Conservation (phyloP, 208 protist species). For the Zelonia costaricensis region DNA sequence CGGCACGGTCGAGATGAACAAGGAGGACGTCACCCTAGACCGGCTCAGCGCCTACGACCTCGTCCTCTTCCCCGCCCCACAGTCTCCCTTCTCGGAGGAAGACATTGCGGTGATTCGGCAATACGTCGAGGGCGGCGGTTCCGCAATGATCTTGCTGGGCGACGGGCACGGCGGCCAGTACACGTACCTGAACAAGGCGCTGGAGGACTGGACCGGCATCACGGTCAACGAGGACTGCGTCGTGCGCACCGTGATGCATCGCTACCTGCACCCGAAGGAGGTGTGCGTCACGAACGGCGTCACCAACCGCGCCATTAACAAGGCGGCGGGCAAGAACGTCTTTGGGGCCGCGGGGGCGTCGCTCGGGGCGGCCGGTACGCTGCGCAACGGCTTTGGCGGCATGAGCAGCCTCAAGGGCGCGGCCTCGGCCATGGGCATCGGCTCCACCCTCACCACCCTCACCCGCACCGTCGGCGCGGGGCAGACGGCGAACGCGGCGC, state of each 20-base stretch:
- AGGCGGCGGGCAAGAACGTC: conserved; percentile 88
- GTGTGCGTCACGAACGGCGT: conserved; percentile 93
- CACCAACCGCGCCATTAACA: conserved; percentile 95
- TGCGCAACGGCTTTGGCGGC: conserved; percentile 13
- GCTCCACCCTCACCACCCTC: conserved; percentile 44
- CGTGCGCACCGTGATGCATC: conserved; percentile 94
- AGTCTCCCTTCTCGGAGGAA: conserved; percentile 67
- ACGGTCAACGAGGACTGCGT: conserved; percentile 95
- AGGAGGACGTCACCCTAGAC: conserved; percentile 87
- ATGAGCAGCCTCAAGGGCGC: conserved; percentile 11
- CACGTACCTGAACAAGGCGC: conserved; percentile 67
- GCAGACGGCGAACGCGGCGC: conserved; percentile 18
- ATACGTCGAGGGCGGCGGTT: conserved; percentile 93
- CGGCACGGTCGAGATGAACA: conserved; percentile 87
- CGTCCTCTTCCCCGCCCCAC: conserved; percentile 79
- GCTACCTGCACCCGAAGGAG: conserved; percentile 97
- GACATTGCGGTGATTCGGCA: conserved; percentile 81
- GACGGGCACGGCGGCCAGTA: conserved; percentile 93
- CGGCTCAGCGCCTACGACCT: conserved; percentile 70
- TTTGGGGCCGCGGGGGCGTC: conserved; percentile 31
- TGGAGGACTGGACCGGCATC: conserved; percentile 93
- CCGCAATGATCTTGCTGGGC: conserved; percentile 85
- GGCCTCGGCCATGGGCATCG: conserved; percentile 26
- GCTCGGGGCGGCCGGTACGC: neutral
- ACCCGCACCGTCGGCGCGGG: conserved; percentile 60